These are phyloP conservation scores for Cucurbitaria berberidis DNA, from an alignment of 2,329 filamentous ascomycete genomes.

Conservation along the genomic window DNA sequence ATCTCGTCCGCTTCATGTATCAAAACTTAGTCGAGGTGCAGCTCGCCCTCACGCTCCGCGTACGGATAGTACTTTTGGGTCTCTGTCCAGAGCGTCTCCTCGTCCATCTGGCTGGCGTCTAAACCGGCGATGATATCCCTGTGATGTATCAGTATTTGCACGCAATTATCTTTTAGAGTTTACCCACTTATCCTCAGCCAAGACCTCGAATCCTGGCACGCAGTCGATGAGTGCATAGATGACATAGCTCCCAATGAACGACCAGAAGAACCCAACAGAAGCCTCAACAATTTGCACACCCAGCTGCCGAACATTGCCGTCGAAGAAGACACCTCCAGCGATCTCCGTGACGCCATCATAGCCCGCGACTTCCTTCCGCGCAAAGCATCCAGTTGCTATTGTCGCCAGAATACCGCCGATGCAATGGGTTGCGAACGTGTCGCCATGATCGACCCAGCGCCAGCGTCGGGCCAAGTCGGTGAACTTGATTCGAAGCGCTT, in stretches of 20 bases:
- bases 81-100: constrained; percentile 50
- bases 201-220: constrained; percentile 59
- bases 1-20: too few relatives aligned
- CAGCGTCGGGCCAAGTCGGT: constrained; percentile 55
- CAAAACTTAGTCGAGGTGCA: constrained; percentile 40
- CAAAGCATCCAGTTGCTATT: constrained; percentile 59
- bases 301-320: constrained; percentile 59
- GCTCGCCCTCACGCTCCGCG: constrained; percentile 34
- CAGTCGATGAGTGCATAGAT: constrained; percentile 61
- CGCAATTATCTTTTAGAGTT: neutral
- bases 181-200: constrained; percentile 61
- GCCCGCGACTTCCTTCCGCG: constrained; percentile 57
- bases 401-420: constrained; percentile 60
- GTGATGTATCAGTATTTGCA: constrained; percentile 8
- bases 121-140: constrained; percentile 57
- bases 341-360: constrained; percentile 60
- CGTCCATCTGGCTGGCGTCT: constrained; percentile 59
- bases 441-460: constrained; percentile 62
- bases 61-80: constrained; percentile 47
- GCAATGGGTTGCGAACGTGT: constrained; percentile 63
- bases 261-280: constrained; percentile 59
- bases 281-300: constrained; percentile 60
- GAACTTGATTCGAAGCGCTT: constrained; percentile 61
- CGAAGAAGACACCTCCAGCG: constrained; percentile 59
- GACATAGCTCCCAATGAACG: constrained; percentile 56